Evolutionary conservation across 768 basidiomycete genomes (phyloP), one percentile per base, ranked within the genome.

Genomic region (Rhodotorula toruloides): DNA sequence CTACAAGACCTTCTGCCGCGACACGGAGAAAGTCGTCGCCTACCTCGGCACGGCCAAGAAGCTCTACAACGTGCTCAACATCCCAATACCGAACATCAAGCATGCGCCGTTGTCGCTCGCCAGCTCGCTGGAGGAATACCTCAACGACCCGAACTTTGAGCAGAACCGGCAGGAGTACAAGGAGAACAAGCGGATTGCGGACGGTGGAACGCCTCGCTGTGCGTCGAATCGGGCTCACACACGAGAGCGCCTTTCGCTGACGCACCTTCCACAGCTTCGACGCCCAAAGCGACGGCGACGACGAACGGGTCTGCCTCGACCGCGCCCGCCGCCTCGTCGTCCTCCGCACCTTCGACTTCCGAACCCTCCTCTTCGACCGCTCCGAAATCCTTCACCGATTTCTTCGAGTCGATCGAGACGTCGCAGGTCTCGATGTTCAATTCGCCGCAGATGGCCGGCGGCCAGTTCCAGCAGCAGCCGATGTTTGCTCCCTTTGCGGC

Each of bases 51-150:
- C 96, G 21, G 94, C 94, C 25, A 88, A 85, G 80, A 94, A 94
- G 77, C 80, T 99, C 47, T 87, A 96, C 76, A 92, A 94, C 74
- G 79, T 98, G 25, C 80, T 98, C 60, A 94, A 94, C 72, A 90
- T 99, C 12, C 85, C 91, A 2, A 88, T 99, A 53, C 96, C 96
- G 3, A 93, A 90, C 76, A 77, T 98, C 70, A 91, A 90, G 79
- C 93, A 96, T 79, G 92, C 96, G 0, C 96, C 96, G 10, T 88
- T 96, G 17, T 92, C 90, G 1, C 81, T 99, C n/a, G 94, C 89
- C 11, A 86, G 87, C 42, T 86, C 96, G 27, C 82, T 99, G 37
- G 89, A 98, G 76, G 94, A 98, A 75, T 99, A 98, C 76, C 82
- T 99, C 56, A 86, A 90, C 62, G 96, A 99, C 77, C 89, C 93